Evolutionary conservation across 495 filamentous ascomycete genomes (phyloP), one percentile per base, ranked within the genome.

Genomic region (Penicillium herquei): DNA sequence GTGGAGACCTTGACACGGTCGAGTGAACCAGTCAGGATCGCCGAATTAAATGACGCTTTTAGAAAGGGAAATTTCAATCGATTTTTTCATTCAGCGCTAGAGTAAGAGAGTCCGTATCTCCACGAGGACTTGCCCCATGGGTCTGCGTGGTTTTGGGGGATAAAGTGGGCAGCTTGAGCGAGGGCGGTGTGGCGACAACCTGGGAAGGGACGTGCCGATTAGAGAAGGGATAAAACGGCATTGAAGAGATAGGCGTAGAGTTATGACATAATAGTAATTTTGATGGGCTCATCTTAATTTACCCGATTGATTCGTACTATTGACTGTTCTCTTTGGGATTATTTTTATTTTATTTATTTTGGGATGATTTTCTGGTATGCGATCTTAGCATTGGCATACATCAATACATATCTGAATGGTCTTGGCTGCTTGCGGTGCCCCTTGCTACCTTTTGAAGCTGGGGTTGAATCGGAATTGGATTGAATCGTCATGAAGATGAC

Each of bases 11-110:
- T 49, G 30, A 37, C 37, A 14, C 52, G 59, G 49, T 33, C n/a
- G 6, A 21, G 9, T 16, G 6, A 37, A 49, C 65, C 59, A 68
- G 40, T 68, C 9, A 59, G 32, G 18, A 12, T 32, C 35, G 34
- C 48, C 40, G 41, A 68, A 63, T 66, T 64, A 66, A 68, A 68
- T 68, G 63, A 52, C 65, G 64, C 64, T 65, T 59, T 51, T 61
- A 61, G 60, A 59, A 48, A 48, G 16, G 8, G 39, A 13, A 26
- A 26, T 26, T 26, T 26, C 21, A 26, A 26, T 26, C 21, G 21
- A 26, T 2, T 26, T 26, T 26, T 26, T 26, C 4, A 26, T 26
- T 26, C 21, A 26, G 21, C 21, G 4, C 21, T 26, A n/a, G n/a
- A n/a, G n/a, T n/a, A n/a, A n/a, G n/a, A n/a, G n/a, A 26, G 21